Conservation (phyloP, 305 asterid species). For the Plantago coronopus region DNA sequence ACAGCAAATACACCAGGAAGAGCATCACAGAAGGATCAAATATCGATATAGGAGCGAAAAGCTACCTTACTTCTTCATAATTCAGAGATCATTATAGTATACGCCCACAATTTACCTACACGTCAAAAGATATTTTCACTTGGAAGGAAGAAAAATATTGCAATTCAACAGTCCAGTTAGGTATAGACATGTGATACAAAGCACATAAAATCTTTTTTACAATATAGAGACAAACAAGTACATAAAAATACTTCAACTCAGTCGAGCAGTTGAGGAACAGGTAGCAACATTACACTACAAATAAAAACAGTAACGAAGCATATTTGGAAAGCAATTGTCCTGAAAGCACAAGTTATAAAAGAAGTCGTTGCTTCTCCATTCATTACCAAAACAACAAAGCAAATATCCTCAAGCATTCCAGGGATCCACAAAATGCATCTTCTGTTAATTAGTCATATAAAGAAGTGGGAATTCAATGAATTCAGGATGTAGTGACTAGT, state of each 20-base stretch:
- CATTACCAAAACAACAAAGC: conserved; percentile 31
- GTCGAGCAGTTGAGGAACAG: neutral
- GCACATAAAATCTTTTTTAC: neutral
- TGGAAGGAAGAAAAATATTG: conserved; percentile 61
- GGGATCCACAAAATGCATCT: conserved; percentile 50
- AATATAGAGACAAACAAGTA: neutral
- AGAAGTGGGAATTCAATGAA: conserved; percentile 45
- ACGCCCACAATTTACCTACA: conserved; percentile 86
- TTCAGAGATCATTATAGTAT: conserved; percentile 87
- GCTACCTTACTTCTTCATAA: conserved; percentile 90
- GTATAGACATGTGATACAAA: conserved; percentile 9
- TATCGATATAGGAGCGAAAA: conserved; percentile 47
- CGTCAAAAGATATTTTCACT: conserved; percentile 73
- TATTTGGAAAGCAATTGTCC: neutral
- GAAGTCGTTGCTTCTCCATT: conserved; percentile 24
- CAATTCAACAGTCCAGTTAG: conserved; percentile 36
- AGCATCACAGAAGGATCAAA: conserved; percentile 29
- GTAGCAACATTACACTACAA: conserved; percentile 5
- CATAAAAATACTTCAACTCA: neutral
- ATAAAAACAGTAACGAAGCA: neutral
- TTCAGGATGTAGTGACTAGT: conserved; percentile 54
- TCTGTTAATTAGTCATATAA: conserved; percentile 48
- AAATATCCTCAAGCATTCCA: conserved; percentile 54
- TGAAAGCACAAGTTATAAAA: conserved; percentile 15
- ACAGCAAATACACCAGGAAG: conserved; percentile 22